phyloP scores from a whole-genome alignment of 495 filamentous ascomycete genomes.

The Penicillium coprophilum region DNA sequence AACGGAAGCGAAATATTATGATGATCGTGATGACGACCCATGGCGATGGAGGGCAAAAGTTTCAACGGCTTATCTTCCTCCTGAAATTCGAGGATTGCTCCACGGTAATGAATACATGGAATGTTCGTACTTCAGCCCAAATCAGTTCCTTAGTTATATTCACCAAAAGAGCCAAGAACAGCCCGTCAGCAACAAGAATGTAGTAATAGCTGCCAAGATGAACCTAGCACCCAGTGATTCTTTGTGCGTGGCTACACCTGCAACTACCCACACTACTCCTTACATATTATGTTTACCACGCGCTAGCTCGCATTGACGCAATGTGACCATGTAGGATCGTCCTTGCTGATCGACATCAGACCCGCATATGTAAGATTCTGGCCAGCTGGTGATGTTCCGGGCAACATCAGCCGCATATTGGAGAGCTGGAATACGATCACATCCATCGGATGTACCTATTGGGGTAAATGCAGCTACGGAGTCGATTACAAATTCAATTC shows the following conservation, averaged over 20 bases:
- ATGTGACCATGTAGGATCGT: background rate
- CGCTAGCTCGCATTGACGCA: background rate
- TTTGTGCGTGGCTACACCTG: background rate
- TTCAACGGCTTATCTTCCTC: no score
- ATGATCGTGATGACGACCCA: background rate
- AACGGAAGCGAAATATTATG: background rate
- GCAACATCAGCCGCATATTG: background rate
- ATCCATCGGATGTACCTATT: background rate
- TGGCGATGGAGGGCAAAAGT: background rate
- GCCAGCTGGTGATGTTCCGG: background rate
- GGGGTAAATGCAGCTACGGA: background rate
- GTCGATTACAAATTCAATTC: background rate
- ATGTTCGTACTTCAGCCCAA: background rate
- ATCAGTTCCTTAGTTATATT: background rate
- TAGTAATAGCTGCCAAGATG: background rate
- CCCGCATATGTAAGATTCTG: background rate
- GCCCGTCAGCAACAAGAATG: background rate
- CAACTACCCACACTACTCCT: background rate
- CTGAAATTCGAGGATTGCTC: background rate
- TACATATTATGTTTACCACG: background rate
- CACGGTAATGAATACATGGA: background rate
- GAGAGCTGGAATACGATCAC: background rate
- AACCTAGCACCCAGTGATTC: background rate
- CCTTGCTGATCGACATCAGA: background rate
- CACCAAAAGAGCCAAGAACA: background rate